Evolutionary conservation across 805 yeast species (phyloP).

Genomic region (Cyberlindnera galapagoensis): DNA sequence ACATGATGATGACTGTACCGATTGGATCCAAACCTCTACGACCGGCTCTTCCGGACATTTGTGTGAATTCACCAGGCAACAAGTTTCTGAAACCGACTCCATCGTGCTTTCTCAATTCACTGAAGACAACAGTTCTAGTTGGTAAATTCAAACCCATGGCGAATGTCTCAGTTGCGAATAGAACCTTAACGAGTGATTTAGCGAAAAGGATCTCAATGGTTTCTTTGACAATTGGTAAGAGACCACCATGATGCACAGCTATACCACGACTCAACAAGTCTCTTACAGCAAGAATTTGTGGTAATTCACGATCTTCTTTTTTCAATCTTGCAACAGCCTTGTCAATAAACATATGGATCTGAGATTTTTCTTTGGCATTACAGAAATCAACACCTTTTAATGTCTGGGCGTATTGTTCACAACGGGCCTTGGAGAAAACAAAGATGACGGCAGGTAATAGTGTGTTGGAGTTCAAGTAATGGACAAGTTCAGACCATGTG

Average conservation of each 20-base stretch:
- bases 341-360: constrained; percentile 89
- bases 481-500: constrained; percentile 71
- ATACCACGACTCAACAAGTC: constrained; percentile 86
- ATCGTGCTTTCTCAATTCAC: constrained; percentile 83
- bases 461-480: constrained; percentile 56
- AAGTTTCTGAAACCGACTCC: constrained; percentile 77
- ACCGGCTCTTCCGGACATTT: constrained; percentile 99
- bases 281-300: constrained; percentile 80
- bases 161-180: constrained; percentile 96
- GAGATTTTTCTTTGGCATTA: constrained; percentile 79
- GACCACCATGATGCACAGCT: constrained; percentile 94
- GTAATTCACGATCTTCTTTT: constrained; percentile 87
- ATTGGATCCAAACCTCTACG: constrained; percentile 91
- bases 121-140: constrained; percentile 91
- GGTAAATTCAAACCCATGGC: constrained; percentile 98
- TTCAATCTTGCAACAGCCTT: constrained; percentile 81
- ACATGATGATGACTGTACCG: constrained; percentile 93
- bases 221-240: constrained; percentile 89
- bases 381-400: constrained; percentile 72
- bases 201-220: constrained; percentile 89
- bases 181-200: constrained; percentile 75
- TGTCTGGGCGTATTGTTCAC: constrained; percentile 88
- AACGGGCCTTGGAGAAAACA: constrained; percentile 88
- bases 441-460: constrained; percentile 90
- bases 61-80: constrained; percentile 95